These are phyloP conservation scores for Vitis hybrid DNA, from an alignment of 177 flowering plant genomes.

Conservation along the genomic window DNA sequence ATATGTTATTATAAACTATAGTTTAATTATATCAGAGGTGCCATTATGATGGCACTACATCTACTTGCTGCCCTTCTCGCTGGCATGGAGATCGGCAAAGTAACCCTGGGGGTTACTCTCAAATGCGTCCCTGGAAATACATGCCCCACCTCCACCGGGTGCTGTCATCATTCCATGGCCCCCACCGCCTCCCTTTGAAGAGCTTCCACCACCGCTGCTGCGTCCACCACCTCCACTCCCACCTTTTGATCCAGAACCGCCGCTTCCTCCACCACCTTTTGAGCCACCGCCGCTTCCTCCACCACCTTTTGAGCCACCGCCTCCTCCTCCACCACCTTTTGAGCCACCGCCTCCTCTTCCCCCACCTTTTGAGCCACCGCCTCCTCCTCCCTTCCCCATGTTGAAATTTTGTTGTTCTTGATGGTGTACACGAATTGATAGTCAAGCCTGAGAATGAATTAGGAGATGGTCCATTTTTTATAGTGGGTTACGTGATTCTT, in stretches of 20 bases:
- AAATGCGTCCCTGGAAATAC: constrained; percentile 2
- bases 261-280: no score
- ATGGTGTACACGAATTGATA: no score
- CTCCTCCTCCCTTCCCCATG: neutral
- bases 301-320: no score
- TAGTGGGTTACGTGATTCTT: no score
- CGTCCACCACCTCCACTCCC: constrained; percentile 2
- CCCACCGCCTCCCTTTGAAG: neutral
- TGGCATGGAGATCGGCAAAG: neutral
- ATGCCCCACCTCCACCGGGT: constrained; percentile 6
- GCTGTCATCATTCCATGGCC: neutral
- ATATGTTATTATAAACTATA: no score
- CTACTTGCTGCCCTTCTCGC: neutral
- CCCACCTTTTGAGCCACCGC: no score
- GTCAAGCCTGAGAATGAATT: no score
- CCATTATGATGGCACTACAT: no score
- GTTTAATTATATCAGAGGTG: no score
- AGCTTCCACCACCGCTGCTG: constrained; percentile 1
- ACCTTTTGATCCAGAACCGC: neutral
- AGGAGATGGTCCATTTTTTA: no score
- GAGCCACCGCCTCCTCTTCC: neutral
- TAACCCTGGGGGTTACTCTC: constrained; percentile 11
- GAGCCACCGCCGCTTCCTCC: no score
- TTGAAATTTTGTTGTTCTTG: no score
- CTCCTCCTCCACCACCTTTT: constrained; percentile 1